Conservation (phyloP, 2,329 filamentous ascomycete species). For the Cordyceps fumosorosea region DNA sequence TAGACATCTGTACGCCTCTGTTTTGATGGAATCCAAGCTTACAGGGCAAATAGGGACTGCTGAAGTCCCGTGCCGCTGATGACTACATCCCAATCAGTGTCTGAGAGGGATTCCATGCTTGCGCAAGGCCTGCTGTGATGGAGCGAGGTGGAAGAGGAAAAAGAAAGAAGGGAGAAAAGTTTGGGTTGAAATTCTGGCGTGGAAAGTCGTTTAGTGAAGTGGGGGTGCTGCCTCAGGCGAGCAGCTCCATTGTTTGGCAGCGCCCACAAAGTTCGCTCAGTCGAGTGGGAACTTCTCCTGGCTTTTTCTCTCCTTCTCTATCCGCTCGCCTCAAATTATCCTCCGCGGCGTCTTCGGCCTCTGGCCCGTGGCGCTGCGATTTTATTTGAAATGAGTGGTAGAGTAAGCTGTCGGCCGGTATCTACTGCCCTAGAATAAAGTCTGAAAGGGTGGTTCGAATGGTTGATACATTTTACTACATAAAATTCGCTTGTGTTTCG, state of each 20-base stretch:
- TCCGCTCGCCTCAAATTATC: slow-evolving; percentile 31
- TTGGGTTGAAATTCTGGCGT: slow-evolving; percentile 4
- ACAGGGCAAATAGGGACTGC: slow-evolving; percentile 76
- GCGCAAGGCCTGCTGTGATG: slow-evolving; percentile 13
- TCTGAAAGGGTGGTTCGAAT: slow-evolving; percentile 81
- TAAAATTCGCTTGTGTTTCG: neutral
- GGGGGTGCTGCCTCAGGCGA: slow-evolving; percentile 12
- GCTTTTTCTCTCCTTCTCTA: slow-evolving; percentile 28
- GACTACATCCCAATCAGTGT: slow-evolving; percentile 72
- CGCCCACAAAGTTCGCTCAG: slow-evolving; percentile 7
- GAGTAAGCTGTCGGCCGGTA: slow-evolving; percentile 66
- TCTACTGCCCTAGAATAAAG: slow-evolving; percentile 77
- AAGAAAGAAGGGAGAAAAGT: slow-evolving; percentile 16
- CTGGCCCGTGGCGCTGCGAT: slow-evolving; percentile 46
- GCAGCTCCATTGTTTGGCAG: neutral
- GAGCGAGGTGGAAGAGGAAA: slow-evolving; percentile 11
- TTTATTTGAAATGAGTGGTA: slow-evolving; percentile 52
- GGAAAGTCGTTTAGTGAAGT: slow-evolving; percentile 1
- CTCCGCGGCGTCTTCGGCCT: slow-evolving; percentile 12
- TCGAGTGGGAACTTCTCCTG: neutral
- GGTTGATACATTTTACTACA: slow-evolving; percentile 58
- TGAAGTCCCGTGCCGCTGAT: slow-evolving; percentile 73
- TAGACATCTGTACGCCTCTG: neutral
- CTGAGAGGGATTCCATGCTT: slow-evolving; percentile 66
- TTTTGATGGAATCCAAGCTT: slow-evolving; percentile 34